A percentile compares a stretch with the other conserved stretches of the same genome.
phyloP scores from a whole-genome alignment of 176 grass and related monocot genomes.

The Triticum timopheevii region DNA sequence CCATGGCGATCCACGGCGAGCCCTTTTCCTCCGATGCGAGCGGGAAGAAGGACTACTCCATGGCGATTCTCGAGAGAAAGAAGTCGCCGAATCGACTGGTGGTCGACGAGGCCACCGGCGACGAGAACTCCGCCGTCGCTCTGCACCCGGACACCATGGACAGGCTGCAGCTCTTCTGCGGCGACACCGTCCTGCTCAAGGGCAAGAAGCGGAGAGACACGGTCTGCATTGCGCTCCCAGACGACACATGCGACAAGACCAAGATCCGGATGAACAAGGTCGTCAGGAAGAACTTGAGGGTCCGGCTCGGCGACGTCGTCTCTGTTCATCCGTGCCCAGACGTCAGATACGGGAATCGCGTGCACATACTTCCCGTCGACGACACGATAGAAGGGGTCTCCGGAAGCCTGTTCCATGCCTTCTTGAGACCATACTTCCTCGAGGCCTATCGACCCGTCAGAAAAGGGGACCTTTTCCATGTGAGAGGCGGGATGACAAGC shows the following conservation, averaged over 20 bases:
- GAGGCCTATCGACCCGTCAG: slow-evolving; percentile 37
- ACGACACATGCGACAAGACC: slow-evolving; percentile 73
- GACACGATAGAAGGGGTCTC: slow-evolving; percentile 75
- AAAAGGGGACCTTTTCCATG: too few relatives aligned
- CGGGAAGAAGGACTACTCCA: slow-evolving; percentile 78
- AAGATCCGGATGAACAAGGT: slow-evolving; percentile 92
- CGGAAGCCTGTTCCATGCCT: slow-evolving; percentile 68
- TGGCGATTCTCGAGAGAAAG: slow-evolving; percentile 70
- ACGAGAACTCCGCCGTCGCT: slow-evolving; percentile 71
- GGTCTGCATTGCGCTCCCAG: slow-evolving; percentile 63
- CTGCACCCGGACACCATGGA: slow-evolving; percentile 77
- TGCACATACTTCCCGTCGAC: slow-evolving; percentile 80
- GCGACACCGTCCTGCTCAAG: slow-evolving; percentile 76
- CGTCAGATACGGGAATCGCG: slow-evolving; percentile 74
- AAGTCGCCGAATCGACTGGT: slow-evolving; percentile 64
- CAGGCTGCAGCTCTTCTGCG: slow-evolving; percentile 71
- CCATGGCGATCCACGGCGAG: neutral
- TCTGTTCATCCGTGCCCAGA: slow-evolving; percentile 89
- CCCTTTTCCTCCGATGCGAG: neutral
- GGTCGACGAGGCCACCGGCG: slow-evolving; percentile 73
- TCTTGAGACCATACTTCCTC: slow-evolving; percentile 38
- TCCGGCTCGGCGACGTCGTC: slow-evolving; percentile 67
- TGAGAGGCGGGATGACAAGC: too few relatives aligned
- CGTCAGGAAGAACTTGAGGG: slow-evolving; percentile 67
- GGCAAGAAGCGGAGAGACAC: slow-evolving; percentile 83